Evolutionary conservation across 495 filamentous ascomycete species (phyloP).

Genomic region (Penicillium pulvis): DNA sequence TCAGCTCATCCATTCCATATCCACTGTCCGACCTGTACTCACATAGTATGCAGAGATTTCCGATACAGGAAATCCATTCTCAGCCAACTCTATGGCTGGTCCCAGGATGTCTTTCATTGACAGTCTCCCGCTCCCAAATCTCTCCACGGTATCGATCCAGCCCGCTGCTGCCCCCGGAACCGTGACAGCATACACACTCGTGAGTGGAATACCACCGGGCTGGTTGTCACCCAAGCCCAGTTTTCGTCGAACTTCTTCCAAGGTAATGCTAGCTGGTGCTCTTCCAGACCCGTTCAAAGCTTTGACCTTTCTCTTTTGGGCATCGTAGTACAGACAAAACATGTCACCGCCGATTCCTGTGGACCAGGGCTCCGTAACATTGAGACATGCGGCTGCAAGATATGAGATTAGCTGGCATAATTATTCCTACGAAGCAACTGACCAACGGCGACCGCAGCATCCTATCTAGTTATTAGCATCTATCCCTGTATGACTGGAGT

Average conservation of each 20-base stretch:
- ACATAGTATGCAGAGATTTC: slow-evolving; percentile 4
- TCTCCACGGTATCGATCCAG: slow-evolving; percentile 9
- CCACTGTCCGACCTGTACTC: background rate
- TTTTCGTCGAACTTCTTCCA: background rate
- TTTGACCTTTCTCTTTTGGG: background rate
- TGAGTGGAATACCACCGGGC: background rate
- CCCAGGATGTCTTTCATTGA: background rate
- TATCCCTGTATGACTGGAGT: background rate
- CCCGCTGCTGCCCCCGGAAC: slow-evolving; percentile 1
- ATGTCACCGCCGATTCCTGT: slow-evolving; percentile 8
- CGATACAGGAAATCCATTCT: slow-evolving; percentile 1
- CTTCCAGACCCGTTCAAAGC: slow-evolving; percentile 1
- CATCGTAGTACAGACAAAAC: slow-evolving; percentile 5
- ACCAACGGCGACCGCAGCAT: background rate
- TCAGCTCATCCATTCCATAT: background rate
- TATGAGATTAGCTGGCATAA: background rate
- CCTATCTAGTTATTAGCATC: background rate
- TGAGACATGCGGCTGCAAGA: slow-evolving; percentile 3
- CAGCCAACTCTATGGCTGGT: slow-evolving; percentile 2
- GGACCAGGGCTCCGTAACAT: slow-evolving; percentile 4
- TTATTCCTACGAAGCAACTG: background rate
- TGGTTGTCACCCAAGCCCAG: background rate
- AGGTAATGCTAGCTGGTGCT: background rate
- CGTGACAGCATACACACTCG: background rate
- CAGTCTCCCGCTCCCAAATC: slow-evolving; percentile 4